Evolutionary conservation across 352 stramenopile genomes (phyloP), one percentile per base, ranked within the genome.

Genomic region (Phytophthora meadii): DNA sequence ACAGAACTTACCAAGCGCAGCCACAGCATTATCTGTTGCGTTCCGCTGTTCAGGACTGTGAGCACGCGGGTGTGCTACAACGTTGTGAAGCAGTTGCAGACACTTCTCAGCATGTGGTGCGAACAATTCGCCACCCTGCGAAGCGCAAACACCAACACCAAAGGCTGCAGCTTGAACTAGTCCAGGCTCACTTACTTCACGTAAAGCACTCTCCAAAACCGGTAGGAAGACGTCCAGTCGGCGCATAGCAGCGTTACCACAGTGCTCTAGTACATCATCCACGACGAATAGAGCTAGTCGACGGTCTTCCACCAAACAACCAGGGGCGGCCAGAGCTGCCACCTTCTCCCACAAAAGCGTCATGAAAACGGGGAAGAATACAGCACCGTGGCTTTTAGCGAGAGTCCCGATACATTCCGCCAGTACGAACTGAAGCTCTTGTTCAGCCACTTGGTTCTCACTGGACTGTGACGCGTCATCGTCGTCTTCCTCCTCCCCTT

Each of bases 201-300:
- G 55, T 30, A 93, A 55, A 17, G 87, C 84, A 30, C 81, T 82
- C 15, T 89, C 58, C 7, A 95, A 61, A 28, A 93, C 54, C 9
- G 87, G 85, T 42, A 94, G 37, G 57, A 95, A 93, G 24, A 75
- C 62, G 49, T 92, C 82, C 6, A 90, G 65, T 25, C 76, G 65
- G 32, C 68, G 51, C 68, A 89, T 77, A 3, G 81, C 82, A 7
- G 74, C 57, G 10, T 46, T 65, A 22, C 83, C 81, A 39, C 87
- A 92, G 72, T 93, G 70, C 68, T 95, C 87, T 22, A 95, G 65
- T 15, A 95, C 87, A 59, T 95, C 87, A 61, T 95, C 87, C 28
- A 95, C 65, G n/a, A 95, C 88, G 72, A 92, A 95, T 14, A 95
- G 54, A 37, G 87, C 87, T n/a, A 93, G 77, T 36, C 91, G 88